Percentiles rank a stretch among this genome's conserved stretches.
phyloP scores from a whole-genome alignment of 371 early-diverging fungal species.

The Syncephalastrum racemosum region DNA sequence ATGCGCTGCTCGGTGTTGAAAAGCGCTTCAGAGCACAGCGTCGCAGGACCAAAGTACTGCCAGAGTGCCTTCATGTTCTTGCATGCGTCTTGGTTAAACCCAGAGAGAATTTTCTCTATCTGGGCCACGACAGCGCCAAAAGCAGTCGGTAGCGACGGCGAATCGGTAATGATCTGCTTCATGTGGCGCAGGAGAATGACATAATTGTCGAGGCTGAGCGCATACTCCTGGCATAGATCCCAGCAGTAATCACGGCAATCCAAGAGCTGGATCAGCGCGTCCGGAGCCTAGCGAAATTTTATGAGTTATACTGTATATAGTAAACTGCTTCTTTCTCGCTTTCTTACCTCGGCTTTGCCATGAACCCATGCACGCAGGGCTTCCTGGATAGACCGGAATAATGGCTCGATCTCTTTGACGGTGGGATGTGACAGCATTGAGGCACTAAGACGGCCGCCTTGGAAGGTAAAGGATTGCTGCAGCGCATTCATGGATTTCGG shows the following conservation, averaged over 20 bases:
- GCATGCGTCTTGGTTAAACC: slow-evolving; percentile 49
- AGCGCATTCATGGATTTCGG: slow-evolving; percentile 44
- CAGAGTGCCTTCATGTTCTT: slow-evolving; percentile 64
- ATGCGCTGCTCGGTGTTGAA: slow-evolving; percentile 50
- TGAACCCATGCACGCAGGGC: slow-evolving; percentile 38
- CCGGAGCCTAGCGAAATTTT: too few species aligned
- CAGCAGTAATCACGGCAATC: slow-evolving; percentile 64
- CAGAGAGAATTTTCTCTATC: slow-evolving; percentile 38
- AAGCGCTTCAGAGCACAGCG: slow-evolving; percentile 50
- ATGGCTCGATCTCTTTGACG: slow-evolving; percentile 44
- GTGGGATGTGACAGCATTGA: slow-evolving; percentile 51
- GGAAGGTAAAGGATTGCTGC: slow-evolving; percentile 55
- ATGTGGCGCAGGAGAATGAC: slow-evolving; percentile 46
- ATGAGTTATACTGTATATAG: too few species aligned
- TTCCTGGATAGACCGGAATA: slow-evolving; percentile 36
- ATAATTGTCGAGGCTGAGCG: slow-evolving; percentile 58
- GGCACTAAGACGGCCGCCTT: slow-evolving; percentile 44
- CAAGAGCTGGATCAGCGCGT: slow-evolving; percentile 47
- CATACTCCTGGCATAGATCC: slow-evolving; percentile 45
- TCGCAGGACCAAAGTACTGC: slow-evolving; percentile 62
- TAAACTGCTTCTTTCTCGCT: too few species aligned
- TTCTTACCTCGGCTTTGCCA: slow-evolving; percentile 16
- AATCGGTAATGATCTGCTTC: slow-evolving; percentile 21
- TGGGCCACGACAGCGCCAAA: slow-evolving; percentile 4
- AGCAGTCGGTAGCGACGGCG: slow-evolving; percentile 3